Conservation (phyloP, 2,329 filamentous ascomycete genomes). For the Penicillium hordei region DNA sequence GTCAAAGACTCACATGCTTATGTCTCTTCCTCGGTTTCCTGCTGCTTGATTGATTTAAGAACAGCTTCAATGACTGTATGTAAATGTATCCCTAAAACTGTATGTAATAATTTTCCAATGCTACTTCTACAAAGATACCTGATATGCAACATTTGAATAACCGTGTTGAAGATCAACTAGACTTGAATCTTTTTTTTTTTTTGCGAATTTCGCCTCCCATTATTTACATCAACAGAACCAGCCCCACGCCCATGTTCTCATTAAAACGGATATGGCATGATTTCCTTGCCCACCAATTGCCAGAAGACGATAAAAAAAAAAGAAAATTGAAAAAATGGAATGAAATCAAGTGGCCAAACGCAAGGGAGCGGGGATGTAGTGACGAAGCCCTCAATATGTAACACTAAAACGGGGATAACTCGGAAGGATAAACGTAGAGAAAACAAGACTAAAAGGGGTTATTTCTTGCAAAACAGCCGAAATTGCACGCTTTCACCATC, state of each 20-base stretch:
- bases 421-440: conserved; percentile 11
- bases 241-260: conserved; percentile 35
- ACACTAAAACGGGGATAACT: conserved; percentile 11
- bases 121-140: neutral
- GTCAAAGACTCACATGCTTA: neutral
- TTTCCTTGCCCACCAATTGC: conserved; percentile 26
- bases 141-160: neutral
- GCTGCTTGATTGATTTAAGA: neutral
- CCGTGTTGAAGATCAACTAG: neutral
- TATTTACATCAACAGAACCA: conserved; percentile 38
- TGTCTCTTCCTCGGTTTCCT: neutral
- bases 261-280: conserved; percentile 36
- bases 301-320: conserved; percentile 18
- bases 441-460: conserved; percentile 24
- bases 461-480: conserved; percentile 22
- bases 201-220: conserved; percentile 24
- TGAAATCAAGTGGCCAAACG: conserved; percentile 9
- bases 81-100: neutral
- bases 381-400: conserved; percentile 7
- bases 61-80: neutral
- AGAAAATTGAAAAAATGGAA: conserved; percentile 11
- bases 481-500: conserved; percentile 31
- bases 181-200: conserved; percentile 17
- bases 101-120: neutral
- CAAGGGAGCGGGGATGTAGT: conserved; percentile 19